Evolutionary conservation across 2,329 filamentous ascomycete species (phyloP), one percentile per base, ranked within the genome.

Genomic region (Aspergillus sp.): DNA sequence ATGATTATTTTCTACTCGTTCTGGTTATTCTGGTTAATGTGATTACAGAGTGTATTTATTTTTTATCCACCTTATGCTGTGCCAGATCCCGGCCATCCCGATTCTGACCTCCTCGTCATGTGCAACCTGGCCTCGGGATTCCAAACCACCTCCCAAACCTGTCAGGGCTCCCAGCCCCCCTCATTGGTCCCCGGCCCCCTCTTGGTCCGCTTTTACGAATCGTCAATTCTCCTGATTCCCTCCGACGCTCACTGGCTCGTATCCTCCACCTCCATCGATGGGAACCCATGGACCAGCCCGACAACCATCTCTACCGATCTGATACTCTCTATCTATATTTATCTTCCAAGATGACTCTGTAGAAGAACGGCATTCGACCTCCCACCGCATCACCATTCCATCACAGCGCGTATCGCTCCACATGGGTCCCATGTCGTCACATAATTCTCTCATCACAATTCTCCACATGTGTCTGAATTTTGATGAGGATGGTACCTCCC

Each of bases 101-200:
- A 62, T 45, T 55, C 49, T 55, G 55, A 53, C 53, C 55, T 36
- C 45, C 50, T 43, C 50, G 53, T 63, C 61, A 64, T 57, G 61
- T 62, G 61, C 57, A 53, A 56, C 57, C 47, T 43, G 54, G 45
- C 49, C 54, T 58, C 56, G 50, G 55, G 50, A 50, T 49, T 45
- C 45, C 47, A n/a, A n/a, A n/a, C n/a, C n/a, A n/a, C n/a, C n/a
- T n/a, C n/a, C n/a, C n/a, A n/a, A n/a, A n/a, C n/a, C n/a, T n/a
- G n/a, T n/a, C n/a, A n/a, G n/a, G n/a, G n/a, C 40, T 38, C 48
- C 44, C 42, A 53, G 25, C 47, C 32, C 19, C 57, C 55, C 34
- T 43, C 50, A 52, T 58, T 60, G 53, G 57, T 45, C 48, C 44
- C 32, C 47, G 41, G 42, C 41, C 36, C 48, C 36, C 13, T 16